Base-by-base conservation (phyloP, 257 asterid species). In the Lantana camara region DNA sequence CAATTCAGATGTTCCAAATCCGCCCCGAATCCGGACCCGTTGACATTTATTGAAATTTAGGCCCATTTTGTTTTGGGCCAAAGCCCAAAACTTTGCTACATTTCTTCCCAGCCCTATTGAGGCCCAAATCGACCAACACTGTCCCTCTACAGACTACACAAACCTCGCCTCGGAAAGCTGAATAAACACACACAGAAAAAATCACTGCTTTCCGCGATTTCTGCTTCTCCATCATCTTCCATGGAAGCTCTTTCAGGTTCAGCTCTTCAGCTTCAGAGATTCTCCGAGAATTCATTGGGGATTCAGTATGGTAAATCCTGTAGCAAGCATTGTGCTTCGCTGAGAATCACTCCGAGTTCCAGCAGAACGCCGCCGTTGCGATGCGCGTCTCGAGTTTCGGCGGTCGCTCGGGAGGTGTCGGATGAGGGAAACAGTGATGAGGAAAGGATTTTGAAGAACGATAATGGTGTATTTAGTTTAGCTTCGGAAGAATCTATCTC, bases 181-280 rank as follows among this genome's bases (percentile, higher is more conserved):
- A 29, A 62, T 53, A n/a, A n/a, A n/a, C 19, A 47, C 21, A 11
- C 55, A 53, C 19, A 8, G 3, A 32, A 15, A n/a, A 27, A n/a
- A 51, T 63, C 77, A 65, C 77, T 53, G 73, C 82, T 19, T 68
- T 64, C 32, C 42, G 63, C 57, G 62, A 54, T 6, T 69, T n/a
- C n/a, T n/a, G n/a, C n/a, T n/a, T n/a, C n/a, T n/a, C n/a, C 79
- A 34, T 62, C 81, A 32, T 50, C 50, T 56, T 47, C 85, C 58
- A 76, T 82, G 87, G 96, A 90, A 63, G 85, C 93, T 41, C 75
- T 83, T 37, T 69, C 91, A 7, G 49, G 79, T 68, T 72, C 85
- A 41, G 59, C 69, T 55, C 67, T 70, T 32, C 85, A 74, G 30
- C 37, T 73, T 44, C 74, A 84, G 60, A 77, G 69, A 58, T 75